phyloP scores from a whole-genome alignment of 257 asterid genomes.

The Nicotiana sylvestris region DNA sequence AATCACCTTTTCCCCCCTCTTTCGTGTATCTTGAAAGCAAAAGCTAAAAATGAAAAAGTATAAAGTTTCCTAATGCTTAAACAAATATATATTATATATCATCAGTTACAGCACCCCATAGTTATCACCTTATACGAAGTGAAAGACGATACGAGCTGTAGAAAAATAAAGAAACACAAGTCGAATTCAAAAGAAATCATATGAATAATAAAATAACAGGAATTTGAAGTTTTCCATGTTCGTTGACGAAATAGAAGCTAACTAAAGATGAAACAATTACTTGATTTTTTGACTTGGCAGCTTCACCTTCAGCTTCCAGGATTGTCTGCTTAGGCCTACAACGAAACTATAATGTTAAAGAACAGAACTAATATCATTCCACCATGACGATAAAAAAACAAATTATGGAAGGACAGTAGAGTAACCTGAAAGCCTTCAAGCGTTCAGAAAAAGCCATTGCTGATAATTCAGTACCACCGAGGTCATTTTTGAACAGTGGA shows the following conservation, averaged over 20 bases:
- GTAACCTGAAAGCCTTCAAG: conserved; percentile 70
- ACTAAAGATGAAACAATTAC: conserved; percentile 31
- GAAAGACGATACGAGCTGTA: not conserved
- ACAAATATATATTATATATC: no score
- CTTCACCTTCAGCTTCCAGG: conserved; percentile 95
- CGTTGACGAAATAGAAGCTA: not conserved
- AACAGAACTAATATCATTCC: conserved; percentile 5
- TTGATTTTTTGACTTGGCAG: conserved; percentile 67
- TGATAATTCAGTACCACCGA: conserved; percentile 71
- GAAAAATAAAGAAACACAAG: not conserved
- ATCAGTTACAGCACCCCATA: no score
- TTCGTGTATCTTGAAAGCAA: no score
- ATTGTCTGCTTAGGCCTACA: conserved; percentile 85
- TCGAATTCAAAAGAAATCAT: not conserved
- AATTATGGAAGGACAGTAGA: not conserved
- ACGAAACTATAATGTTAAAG: conserved; percentile 14
- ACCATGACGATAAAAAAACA: not conserved
- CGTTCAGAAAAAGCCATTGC: conserved; percentile 96
- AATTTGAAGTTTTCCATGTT: not conserved
- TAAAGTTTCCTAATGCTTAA: no score
- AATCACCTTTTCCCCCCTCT: no score
- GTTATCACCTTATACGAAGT: not conserved
- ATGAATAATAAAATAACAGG: not conserved
- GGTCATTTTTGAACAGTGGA: conserved; percentile 60
- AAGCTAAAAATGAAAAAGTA: no score